phyloP scores from a whole-genome alignment of 805 yeast genomes.

The Debaryomyces tyrocola region DNA sequence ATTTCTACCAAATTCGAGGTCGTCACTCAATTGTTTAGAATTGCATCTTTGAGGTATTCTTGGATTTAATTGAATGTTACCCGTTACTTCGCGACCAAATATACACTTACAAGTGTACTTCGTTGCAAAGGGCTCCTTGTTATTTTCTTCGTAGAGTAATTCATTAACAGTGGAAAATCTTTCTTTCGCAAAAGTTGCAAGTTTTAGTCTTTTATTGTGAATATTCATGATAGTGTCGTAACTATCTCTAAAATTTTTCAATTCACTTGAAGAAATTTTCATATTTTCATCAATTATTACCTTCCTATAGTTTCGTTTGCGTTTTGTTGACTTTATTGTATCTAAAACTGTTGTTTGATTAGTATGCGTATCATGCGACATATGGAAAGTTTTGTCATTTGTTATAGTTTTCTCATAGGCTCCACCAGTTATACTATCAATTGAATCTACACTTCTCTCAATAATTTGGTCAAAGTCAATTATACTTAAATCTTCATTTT shows the following conservation, averaged over 20 bases:
- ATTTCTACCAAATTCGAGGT: constrained; percentile 16
- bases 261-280: constrained; percentile 1
- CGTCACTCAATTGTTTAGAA: constrained; percentile 3
- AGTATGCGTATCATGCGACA: constrained; percentile 4
- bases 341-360: not conserved
- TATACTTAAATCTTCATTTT: not conserved
- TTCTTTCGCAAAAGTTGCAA: not conserved
- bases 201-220: constrained; percentile 1
- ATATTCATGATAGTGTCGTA: not conserved
- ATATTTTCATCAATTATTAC: constrained; percentile 5
- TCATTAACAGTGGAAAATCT: not conserved
- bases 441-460: not conserved
- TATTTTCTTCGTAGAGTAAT: not conserved
- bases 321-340: constrained; percentile 1
- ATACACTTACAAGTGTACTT: not conserved
- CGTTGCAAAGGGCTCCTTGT: constrained; percentile 1
- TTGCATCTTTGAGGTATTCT: not conserved
- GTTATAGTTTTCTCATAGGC: constrained; percentile 4
- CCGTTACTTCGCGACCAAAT: not conserved
- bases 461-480: constrained; percentile 2
- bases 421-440: not conserved
- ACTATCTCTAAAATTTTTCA: constrained; percentile 1
- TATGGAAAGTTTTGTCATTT: constrained; percentile 7
- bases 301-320: not conserved
- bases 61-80: not conserved